These are phyloP conservation scores for Colletotrichum aenigma DNA, from an alignment of 2,329 filamentous ascomycete genomes.

Conservation along the genomic window DNA sequence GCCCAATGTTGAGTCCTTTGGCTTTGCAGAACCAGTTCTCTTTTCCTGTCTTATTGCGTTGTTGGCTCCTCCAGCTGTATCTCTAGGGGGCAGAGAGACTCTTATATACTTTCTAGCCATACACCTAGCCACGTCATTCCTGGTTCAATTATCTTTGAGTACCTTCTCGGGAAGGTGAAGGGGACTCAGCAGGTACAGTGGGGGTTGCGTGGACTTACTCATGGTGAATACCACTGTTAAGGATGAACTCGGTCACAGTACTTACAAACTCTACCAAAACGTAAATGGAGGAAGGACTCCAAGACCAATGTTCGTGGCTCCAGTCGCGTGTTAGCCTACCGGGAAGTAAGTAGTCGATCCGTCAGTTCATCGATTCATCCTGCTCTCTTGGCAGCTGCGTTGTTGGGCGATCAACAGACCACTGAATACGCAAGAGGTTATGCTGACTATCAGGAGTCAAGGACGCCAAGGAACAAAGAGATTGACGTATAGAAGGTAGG, in stretches of 20 bases:
- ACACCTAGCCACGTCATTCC: rapidly evolving
- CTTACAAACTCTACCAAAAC: neutral
- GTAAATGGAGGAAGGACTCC: neutral
- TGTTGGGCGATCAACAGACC: too few species aligned
- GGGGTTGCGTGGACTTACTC: neutral
- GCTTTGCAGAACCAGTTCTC: neutral
- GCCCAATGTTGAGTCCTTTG: neutral
- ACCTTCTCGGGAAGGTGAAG: neutral
- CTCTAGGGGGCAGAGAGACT: neutral
- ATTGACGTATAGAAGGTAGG: neutral
- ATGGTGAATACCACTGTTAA: neutral
- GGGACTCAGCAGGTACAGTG: too few species aligned
- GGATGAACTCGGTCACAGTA: neutral
- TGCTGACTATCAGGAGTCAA: neutral
- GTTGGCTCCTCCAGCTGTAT: neutral
- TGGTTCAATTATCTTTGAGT: neutral
- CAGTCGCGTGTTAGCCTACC: neutral
- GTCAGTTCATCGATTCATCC: neutral
- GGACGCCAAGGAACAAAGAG: neutral
- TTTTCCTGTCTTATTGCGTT: neutral
- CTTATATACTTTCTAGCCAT: neutral
- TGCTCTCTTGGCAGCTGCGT: neutral
- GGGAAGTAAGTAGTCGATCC: neutral
- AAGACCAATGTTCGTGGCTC: neutral
- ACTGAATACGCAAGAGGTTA: neutral